Base-by-base conservation (phyloP, 2,329 filamentous ascomycete species). In the Pleoardoris graminearum region DNA sequence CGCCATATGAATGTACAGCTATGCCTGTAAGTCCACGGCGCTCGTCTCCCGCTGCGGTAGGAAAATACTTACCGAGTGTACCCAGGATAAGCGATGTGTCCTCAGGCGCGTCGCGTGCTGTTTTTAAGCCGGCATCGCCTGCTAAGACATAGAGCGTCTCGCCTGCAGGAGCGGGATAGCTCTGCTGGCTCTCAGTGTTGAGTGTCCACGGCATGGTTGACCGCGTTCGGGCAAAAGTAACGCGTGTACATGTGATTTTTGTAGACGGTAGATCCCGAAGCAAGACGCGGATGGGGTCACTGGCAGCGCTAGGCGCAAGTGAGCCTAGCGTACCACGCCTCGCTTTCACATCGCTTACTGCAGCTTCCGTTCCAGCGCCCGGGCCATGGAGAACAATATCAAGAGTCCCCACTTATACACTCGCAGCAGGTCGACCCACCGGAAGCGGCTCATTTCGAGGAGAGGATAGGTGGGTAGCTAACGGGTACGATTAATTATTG, bases 351-450 rank as follows among this genome's bases (percentile, higher is more conserved):
- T 32, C 27, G 25, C 25, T 27, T 43, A 32, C 16, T 27, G 7
- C n/a, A 12, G 11, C 7, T 35, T 33, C 19, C 7, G 62, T 64
- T 46, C 62, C 56, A 59, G 25, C 55, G 53, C 53, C 14, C 45
- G 47, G 61, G 59, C 57, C 48, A 51, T 16, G 21, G 41, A 62
- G 68, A 70, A 72, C 68, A 72, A 72, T 72, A 71, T 54, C 66
- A 72, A 72, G 64, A 44, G 59, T 51, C 29, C 43, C 39, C 58
- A 54, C 59, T 54, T 61, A 51, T 25, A 27, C 48, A 45, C 53
- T 25, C 35, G 53, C 42, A 33, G 47, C 36, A 29, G 45, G 47
- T 43, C 39, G 4, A 19, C 48, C 45, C 25, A 44, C 61, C 35
- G 46, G 52, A 63, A 61, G 54, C 37, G 53, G 49, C 43, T 41